Percentiles rank a stretch among this genome's conserved stretches.
phyloP scores from a whole-genome alignment of 306 rosid genomes.

The Acacia acuminata region DNA sequence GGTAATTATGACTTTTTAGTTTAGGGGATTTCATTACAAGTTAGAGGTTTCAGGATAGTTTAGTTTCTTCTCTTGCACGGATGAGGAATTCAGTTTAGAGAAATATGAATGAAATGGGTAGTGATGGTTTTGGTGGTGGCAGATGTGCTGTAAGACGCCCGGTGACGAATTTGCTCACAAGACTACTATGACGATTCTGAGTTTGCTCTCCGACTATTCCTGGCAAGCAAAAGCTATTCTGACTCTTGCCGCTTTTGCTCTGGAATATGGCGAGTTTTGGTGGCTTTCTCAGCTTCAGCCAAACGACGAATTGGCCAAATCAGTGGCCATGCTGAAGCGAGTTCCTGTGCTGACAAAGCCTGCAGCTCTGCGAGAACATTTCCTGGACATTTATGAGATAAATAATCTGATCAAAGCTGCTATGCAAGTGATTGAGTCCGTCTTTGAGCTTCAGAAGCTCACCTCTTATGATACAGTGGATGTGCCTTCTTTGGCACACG shows the following conservation, averaged over 20 bases:
- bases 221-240: conserved; percentile 63
- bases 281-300: conserved; percentile 41
- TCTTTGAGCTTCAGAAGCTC: conserved; percentile 41
- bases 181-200: conserved; percentile 43
- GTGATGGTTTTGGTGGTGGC: conserved; percentile 1
- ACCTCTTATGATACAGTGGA: conserved; percentile 30
- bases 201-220: conserved; percentile 40
- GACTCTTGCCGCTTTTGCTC: conserved; percentile 53
- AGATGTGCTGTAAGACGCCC: conserved; percentile 52
- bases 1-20: background rate
- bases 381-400: conserved; percentile 34
- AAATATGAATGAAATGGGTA: background rate
- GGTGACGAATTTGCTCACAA: conserved; percentile 41
- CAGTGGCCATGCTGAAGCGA: conserved; percentile 43
- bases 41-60: background rate
- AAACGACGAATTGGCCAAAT: conserved; percentile 42
- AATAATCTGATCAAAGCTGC: conserved; percentile 39
- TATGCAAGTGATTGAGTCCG: conserved; percentile 36
- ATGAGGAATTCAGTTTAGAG: background rate
- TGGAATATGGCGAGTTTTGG: conserved; percentile 65
- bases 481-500: conserved; percentile 46
- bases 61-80: background rate
- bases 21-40: background rate
- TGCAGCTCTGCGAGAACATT: conserved; percentile 24
- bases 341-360: conserved; percentile 38